These are phyloP conservation scores for Pseudogymnoascus sp. DNA, from an alignment of 2,329 filamentous ascomycete species.

Conservation along the genomic window DNA sequence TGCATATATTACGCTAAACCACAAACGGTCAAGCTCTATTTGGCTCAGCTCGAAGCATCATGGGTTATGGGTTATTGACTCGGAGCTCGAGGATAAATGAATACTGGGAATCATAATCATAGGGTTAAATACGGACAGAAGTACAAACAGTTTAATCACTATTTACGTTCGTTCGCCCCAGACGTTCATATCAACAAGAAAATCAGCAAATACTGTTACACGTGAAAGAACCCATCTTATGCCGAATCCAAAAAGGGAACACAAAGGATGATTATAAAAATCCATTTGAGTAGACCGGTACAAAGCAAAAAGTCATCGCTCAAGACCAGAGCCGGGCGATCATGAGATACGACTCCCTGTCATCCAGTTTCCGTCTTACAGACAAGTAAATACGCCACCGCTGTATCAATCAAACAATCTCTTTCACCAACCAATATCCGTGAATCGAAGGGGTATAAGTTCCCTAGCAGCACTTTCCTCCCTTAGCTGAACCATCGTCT, in stretches of 20 bases:
- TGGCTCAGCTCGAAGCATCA: not conserved
- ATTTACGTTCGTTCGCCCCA: not conserved
- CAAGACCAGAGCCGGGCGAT: constrained; percentile 5
- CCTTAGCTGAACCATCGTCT: constrained; percentile 66
- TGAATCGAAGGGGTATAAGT: constrained; percentile 15
- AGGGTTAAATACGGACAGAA: not conserved
- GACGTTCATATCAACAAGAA: constrained; percentile 1
- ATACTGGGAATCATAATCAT: not conserved
- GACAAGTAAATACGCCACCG: constrained; percentile 16
- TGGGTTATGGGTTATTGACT: not conserved
- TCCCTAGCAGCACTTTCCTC: constrained; percentile 70
- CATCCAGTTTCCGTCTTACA: constrained; percentile 9
- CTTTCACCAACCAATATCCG: constrained; percentile 13
- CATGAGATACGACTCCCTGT: constrained; percentile 9
- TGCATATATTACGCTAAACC: not conserved
- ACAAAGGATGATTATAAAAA: constrained; percentile 8
- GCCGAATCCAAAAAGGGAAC: constrained; percentile 14
- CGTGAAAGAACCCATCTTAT: constrained; percentile 13
- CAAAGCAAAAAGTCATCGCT: constrained; percentile 6
- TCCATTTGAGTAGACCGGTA: constrained; percentile 9
- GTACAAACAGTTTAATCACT: not conserved
- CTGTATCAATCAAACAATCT: constrained; percentile 23
- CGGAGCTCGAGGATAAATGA: not conserved
- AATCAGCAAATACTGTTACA: constrained; percentile 11
- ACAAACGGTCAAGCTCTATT: not conserved